Base-by-base conservation (phyloP, 805 yeast species). In the Brettanomyces bruxellensis region DNA sequence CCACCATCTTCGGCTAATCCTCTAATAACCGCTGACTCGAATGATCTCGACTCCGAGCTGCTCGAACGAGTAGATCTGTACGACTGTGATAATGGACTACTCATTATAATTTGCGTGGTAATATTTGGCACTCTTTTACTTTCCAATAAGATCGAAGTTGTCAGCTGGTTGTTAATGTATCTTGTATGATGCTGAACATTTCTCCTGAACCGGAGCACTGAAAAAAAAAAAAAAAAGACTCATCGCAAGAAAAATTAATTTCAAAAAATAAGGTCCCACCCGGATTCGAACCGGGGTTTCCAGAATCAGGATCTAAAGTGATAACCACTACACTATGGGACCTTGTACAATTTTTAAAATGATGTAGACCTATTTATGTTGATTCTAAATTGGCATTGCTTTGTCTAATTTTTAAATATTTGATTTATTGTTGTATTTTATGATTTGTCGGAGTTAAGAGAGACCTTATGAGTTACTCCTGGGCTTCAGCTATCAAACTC, bases 1-100 rank as follows among this genome's bases (percentile, higher is more conserved):
- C 99, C 99, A 54, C 99, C 99, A 63, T 95, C 99, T 42, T 86
- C 80, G 45, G 98, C 98, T 59, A 93, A 74, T 45, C 99, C 99
- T 47, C 85, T 84, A 65, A 86, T 81, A 48, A 86, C 84, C 22
- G 84, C 91, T 45, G 81, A 89, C 64, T 86, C 95, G 54, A 86
- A 86, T 4, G 88, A 74, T 44, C 76, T 71, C 6, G 73, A 61
- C 55, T 78, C 77, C 14, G 66, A 62, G 3, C 59, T 61, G 18
- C 75, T 49, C 3, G 86, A 76, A 65, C 95, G 82, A n/a, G 95
- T 83, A 18, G 95, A 86, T 70, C 91, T 81, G 64, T 86, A 86
- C 37, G 70, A 68, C 71, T 78, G 79, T 8, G 85, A 78, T 57
- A 60, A 45, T 14, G 46, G 14, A 4, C 14, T 35, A 12, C 23